These are phyloP conservation scores for Ailanthus altissimus DNA, from an alignment of 345 rosid species.

Conservation along the genomic window DNA sequence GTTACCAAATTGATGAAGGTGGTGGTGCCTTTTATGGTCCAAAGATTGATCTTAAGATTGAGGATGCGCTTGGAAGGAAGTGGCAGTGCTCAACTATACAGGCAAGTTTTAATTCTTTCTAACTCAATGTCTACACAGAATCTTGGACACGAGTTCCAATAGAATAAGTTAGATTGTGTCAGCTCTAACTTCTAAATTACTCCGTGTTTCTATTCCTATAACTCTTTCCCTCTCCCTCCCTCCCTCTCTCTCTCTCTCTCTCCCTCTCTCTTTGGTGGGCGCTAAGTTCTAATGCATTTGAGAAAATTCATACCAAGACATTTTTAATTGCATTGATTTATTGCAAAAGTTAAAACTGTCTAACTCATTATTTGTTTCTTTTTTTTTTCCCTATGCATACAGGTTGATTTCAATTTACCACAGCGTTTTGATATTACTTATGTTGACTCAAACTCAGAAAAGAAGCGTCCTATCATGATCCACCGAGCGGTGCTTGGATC, in stretches of 20 bases:
- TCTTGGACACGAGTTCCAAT: not conserved
- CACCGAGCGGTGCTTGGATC: slow-evolving; percentile 98
- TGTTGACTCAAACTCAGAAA: slow-evolving; percentile 75
- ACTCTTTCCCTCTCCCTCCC: too few relatives aligned
- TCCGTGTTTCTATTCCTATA: not conserved
- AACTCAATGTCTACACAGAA: not conserved
- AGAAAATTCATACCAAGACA: not conserved
- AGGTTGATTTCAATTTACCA: slow-evolving; percentile 96
- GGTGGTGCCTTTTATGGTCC: slow-evolving; percentile 99
- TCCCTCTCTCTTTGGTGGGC: too few relatives aligned
- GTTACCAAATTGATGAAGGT: slow-evolving; percentile 88
- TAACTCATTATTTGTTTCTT: not conserved
- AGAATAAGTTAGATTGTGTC: not conserved
- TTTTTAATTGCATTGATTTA: not conserved
- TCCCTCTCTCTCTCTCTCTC: too few relatives aligned
- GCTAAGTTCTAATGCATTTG: not conserved
- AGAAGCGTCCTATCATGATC: slow-evolving; percentile 90
- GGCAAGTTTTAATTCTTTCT: slow-evolving; percentile 34
- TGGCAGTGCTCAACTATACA: slow-evolving; percentile 99
- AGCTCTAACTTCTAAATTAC: not conserved
- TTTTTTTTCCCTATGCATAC: slow-evolving; percentile 8
- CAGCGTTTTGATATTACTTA: slow-evolving; percentile 85
- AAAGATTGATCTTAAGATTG: slow-evolving; percentile 90
- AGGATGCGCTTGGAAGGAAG: slow-evolving; percentile 96
- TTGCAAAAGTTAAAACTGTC: not conserved